Percentiles rank a stretch among this genome's conserved stretches.
phyloP scores from a whole-genome alignment of 2,329 filamentous ascomycete genomes.

The Fusarium sp. region DNA sequence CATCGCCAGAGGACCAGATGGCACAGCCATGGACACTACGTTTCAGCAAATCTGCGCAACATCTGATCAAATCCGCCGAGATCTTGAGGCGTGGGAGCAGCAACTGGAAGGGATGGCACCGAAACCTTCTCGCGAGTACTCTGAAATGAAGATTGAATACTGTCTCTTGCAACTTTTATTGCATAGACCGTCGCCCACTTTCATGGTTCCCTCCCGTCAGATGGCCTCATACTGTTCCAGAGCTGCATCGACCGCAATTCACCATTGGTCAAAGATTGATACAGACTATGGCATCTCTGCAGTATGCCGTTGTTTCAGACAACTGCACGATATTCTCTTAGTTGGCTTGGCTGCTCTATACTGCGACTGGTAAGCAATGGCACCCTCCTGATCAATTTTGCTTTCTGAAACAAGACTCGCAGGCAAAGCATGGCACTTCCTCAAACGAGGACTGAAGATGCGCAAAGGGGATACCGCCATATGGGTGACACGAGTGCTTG shows the following conservation, averaged over 20 bases:
- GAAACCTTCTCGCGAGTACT: neutral
- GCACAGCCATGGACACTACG: neutral
- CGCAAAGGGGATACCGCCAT: neutral
- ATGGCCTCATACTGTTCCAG: neutral
- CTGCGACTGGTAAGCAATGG: neutral
- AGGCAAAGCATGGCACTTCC: constrained; percentile 4
- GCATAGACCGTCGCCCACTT: neutral
- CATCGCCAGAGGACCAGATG: neutral
- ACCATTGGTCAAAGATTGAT: neutral
- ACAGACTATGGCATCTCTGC: neutral
- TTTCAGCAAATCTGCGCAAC: neutral
- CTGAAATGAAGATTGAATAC: neutral
- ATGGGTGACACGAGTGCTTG: constrained; percentile 4
- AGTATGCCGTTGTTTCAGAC: neutral
- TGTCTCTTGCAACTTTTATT: neutral
- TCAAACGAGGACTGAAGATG: neutral
- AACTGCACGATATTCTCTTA: neutral
- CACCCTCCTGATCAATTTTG: too few relatives aligned
- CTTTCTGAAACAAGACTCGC: neutral
- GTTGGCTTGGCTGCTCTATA: neutral
- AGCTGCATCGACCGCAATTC: neutral
- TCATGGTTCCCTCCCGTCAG: neutral
- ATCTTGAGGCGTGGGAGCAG: neutral
- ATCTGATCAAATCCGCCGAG: neutral
- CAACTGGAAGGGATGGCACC: neutral